Evolutionary conservation across 1,284 basidiomycete species (phyloP).

Genomic region (Cutaneotrichosporon dermatis): DNA sequence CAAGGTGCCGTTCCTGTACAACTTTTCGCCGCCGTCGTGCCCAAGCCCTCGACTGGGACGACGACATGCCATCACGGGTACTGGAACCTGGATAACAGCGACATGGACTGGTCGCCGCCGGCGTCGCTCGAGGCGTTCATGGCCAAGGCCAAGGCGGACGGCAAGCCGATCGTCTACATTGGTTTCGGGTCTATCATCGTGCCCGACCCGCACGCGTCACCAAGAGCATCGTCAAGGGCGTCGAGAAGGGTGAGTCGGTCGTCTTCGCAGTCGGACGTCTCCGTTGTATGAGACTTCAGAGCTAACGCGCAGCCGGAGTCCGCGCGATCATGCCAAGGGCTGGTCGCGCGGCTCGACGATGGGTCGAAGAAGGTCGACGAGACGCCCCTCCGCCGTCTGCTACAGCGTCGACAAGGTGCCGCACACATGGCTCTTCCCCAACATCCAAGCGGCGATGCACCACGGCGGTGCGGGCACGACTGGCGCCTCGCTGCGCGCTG

Average conservation of each 20-base stretch:
- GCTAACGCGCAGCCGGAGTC: constrained; percentile 53
- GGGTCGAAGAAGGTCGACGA: constrained; percentile 45
- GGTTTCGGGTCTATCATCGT: constrained; percentile 68
- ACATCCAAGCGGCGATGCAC: constrained; percentile 56
- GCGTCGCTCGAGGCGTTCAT: constrained; percentile 57
- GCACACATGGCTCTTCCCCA: constrained; percentile 76
- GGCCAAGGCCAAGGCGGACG: constrained; percentile 56
- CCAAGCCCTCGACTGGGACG: constrained; percentile 73
- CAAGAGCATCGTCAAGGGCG: constrained; percentile 61
- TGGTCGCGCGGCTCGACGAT: constrained; percentile 60
- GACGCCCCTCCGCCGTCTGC: constrained; percentile 47
- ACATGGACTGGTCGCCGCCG: constrained; percentile 59
- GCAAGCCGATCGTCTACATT: constrained; percentile 68
- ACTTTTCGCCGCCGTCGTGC: constrained; percentile 78
- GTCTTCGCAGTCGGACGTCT: constrained; percentile 12
- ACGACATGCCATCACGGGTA: constrained; percentile 57
- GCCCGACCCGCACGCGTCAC: constrained; percentile 64
- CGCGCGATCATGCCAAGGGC: constrained; percentile 72
- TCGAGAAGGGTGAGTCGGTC: constrained; percentile 52
- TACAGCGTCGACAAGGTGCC: constrained; percentile 62
- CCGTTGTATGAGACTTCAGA: neutral
- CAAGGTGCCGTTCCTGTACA: constrained; percentile 88
- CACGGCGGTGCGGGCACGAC: constrained; percentile 72
- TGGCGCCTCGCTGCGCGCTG: constrained; percentile 63
- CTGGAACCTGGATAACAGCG: constrained; percentile 64